Conservation (phyloP, 768 basidiomycete species). For the Russula sp. region DNA sequence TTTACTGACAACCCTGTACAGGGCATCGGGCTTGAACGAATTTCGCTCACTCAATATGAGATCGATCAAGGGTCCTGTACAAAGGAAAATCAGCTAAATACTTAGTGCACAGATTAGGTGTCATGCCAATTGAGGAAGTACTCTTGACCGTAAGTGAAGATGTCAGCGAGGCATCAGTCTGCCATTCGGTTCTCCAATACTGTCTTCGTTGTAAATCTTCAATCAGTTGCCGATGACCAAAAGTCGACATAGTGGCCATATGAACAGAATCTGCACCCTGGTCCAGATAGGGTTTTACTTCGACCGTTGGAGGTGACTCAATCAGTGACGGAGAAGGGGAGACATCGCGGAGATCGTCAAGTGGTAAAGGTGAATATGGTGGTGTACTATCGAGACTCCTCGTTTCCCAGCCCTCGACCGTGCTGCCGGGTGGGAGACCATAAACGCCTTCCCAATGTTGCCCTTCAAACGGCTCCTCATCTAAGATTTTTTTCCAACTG, state of each 20-base stretch:
- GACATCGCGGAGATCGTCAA: slow-evolving; percentile 13
- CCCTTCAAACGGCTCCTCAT: slow-evolving; percentile 78
- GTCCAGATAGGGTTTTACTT: neutral
- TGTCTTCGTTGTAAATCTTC: slow-evolving; percentile 57
- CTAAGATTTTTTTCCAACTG: slow-evolving; percentile 74
- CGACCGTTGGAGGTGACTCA: slow-evolving; percentile 12
- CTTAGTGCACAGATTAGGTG: neutral
- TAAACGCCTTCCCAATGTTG: slow-evolving; percentile 80
- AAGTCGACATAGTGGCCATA: slow-evolving; percentile 6
- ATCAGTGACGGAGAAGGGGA: slow-evolving; percentile 21
- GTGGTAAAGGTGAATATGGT: slow-evolving; percentile 55
- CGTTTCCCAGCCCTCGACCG: slow-evolving; percentile 37
- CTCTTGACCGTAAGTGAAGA: slow-evolving; percentile 56
- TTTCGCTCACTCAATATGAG: slow-evolving; percentile 34
- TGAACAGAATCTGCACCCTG: neutral
- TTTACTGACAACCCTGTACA: slow-evolving; percentile 1
- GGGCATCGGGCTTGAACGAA: neutral
- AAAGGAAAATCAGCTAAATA: neutral
- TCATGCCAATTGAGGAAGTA: slow-evolving; percentile 63
- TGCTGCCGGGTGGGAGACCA: slow-evolving; percentile 43
- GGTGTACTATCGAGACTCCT: slow-evolving; percentile 53
- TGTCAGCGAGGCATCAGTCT: slow-evolving; percentile 35
- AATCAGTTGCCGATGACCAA: slow-evolving; percentile 45
- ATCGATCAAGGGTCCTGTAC: slow-evolving; percentile 40
- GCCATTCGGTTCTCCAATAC: slow-evolving; percentile 71